Evolutionary conservation across 306 rosid species (phyloP).

Genomic region (Gastrolobium bilobum): DNA sequence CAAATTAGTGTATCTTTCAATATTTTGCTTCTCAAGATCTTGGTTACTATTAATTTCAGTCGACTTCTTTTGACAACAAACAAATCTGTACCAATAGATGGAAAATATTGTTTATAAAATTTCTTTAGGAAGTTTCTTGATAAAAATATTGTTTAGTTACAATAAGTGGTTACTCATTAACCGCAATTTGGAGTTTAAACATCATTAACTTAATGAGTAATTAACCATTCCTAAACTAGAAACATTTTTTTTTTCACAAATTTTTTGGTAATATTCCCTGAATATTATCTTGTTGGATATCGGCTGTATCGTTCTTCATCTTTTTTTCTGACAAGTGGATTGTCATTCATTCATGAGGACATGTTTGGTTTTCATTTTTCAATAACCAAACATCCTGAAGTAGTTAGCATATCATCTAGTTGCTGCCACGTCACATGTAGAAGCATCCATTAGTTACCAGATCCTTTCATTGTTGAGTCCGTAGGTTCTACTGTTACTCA

Average conservation of each 20-base stretch:
- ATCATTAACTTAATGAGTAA: neutral
- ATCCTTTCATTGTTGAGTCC: constrained; percentile 10
- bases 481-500: constrained; percentile 3
- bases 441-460: neutral
- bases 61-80: constrained; percentile 21
- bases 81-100: neutral
- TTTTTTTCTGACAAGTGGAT: neutral
- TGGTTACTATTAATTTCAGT: constrained; percentile 22
- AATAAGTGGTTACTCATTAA: neutral
- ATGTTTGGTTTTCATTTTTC: neutral
- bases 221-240: neutral
- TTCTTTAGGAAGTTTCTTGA: neutral
- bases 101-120: constrained; percentile 11
- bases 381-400: neutral
- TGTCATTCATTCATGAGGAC: neutral
- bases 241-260: neutral
- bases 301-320: no score
- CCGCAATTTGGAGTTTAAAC: neutral
- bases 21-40: constrained; percentile 13
- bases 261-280: neutral
- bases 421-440: constrained; percentile 9
- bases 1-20: constrained; percentile 37
- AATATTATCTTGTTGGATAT: neutral
- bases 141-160: neutral
- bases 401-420: neutral